These are phyloP conservation scores for Fusarium sp. DNA, from an alignment of 2,329 filamentous ascomycete species.

Conservation along the genomic window DNA sequence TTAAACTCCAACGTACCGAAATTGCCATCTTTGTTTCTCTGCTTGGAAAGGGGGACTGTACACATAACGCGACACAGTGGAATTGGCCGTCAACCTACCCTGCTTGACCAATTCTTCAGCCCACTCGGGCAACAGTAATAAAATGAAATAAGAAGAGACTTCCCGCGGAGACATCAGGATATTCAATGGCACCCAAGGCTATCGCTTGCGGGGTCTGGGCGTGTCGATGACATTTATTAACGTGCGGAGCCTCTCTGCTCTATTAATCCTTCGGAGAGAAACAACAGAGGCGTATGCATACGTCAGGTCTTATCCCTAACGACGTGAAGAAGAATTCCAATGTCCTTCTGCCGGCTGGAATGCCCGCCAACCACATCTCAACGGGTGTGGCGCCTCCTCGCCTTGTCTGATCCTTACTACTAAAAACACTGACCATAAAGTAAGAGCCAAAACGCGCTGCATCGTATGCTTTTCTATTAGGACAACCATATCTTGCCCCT, in stretches of 20 bases:
- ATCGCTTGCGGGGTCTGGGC: constrained; percentile 22
- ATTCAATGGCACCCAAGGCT: constrained; percentile 33
- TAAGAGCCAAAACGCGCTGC: neutral
- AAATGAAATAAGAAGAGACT: constrained; percentile 5
- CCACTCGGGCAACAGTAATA: constrained; percentile 7
- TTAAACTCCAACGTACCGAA: constrained; percentile 8
- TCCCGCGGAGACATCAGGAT: constrained; percentile 13
- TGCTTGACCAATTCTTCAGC: neutral
- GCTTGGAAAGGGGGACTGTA: neutral
- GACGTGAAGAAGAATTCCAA: neutral
- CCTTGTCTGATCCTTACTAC: constrained; percentile 8
- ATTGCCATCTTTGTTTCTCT: constrained; percentile 19
- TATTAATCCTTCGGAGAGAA: neutral
- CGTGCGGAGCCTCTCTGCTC: constrained; percentile 1
- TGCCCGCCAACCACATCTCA: constrained; percentile 36
- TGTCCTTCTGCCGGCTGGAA: constrained; percentile 33
- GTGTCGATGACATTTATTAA: neutral
- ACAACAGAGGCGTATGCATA: neutral
- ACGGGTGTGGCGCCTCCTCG: constrained; percentile 42
- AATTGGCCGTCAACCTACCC: neutral
- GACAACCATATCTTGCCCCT: neutral
- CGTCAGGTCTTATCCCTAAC: neutral
- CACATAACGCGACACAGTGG: neutral
- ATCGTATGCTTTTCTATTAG: neutral
- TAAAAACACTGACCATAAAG: neutral